These are phyloP conservation scores for Fusarium praegraminearum DNA, from an alignment of 2,329 filamentous ascomycete genomes.

Conservation along the genomic window DNA sequence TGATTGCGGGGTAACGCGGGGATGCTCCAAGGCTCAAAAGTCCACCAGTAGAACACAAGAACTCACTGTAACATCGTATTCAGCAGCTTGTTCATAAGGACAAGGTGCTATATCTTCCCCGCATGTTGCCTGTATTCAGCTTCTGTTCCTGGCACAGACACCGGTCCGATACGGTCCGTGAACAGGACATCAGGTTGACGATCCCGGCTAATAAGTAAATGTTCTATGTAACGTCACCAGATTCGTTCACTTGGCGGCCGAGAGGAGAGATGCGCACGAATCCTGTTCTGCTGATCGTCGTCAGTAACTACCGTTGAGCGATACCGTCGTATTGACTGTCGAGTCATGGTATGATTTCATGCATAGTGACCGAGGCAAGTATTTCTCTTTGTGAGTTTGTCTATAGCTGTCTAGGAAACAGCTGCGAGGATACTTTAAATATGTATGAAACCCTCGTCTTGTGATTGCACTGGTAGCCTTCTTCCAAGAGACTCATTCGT, in stretches of 20 bases:
- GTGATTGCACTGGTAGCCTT: neutral
- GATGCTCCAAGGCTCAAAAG: neutral
- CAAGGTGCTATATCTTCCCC: neutral
- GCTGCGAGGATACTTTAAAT: neutral
- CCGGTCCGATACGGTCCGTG: constrained; percentile 1
- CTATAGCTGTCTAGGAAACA: neutral
- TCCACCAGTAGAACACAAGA: neutral
- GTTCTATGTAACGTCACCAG: neutral
- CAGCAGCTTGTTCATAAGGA: neutral
- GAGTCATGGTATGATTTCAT: neutral
- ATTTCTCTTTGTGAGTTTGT: neutral
- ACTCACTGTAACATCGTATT: neutral
- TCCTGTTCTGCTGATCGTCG: neutral
- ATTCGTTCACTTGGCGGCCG: neutral
- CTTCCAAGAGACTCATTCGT: neutral
- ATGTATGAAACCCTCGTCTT: no score
- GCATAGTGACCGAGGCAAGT: neutral
- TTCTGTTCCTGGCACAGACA: neutral
- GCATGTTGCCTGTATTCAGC: neutral
- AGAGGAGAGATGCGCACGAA: constrained; percentile 10
- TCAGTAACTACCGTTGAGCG: neutral
- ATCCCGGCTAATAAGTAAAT: constrained; percentile 1
- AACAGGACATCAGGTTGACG: neutral
- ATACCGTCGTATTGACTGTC: neutral
- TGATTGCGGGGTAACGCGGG: constrained; percentile 19